phyloP scores from a whole-genome alignment of 2,329 filamentous ascomycete genomes.

The Aspergillus sp. region DNA sequence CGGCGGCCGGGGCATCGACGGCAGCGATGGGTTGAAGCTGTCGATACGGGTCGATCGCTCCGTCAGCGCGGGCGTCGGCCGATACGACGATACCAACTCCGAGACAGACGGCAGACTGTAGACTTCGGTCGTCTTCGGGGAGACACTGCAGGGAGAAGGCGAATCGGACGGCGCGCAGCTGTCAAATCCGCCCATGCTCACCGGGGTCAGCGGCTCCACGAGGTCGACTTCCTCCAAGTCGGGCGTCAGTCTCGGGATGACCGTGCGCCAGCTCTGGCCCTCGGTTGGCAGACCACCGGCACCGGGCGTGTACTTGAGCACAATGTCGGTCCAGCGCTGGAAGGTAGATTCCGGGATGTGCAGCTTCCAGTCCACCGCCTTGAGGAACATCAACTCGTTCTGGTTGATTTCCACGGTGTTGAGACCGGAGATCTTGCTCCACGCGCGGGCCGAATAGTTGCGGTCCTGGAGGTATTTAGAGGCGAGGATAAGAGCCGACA shows the following conservation, averaged over 20 bases:
- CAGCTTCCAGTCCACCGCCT: conserved; percentile 88
- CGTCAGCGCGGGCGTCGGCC: conserved; percentile 44
- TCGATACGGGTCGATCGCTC: conserved; percentile 49
- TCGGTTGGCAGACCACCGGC: conserved; percentile 40
- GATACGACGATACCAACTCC: conserved; percentile 31
- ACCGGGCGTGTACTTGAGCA: conserved; percentile 75
- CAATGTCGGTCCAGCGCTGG: conserved; percentile 89
- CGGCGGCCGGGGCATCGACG: conserved; percentile 53
- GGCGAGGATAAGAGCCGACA: conserved; percentile 88
- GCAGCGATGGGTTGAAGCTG: conserved; percentile 44
- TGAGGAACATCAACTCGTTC: conserved; percentile 89
- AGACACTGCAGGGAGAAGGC: conserved; percentile 27
- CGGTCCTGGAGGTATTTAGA: conserved; percentile 98
- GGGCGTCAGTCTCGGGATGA: conserved; percentile 57
- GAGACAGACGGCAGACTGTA: conserved; percentile 19
- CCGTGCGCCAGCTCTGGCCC: conserved; percentile 40
- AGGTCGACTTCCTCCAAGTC: conserved; percentile 51
- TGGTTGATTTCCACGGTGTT: conserved; percentile 92
- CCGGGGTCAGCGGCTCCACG: conserved; percentile 28
- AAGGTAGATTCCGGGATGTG: conserved; percentile 89
- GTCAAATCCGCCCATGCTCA: conserved; percentile 25
- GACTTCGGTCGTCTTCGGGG: conserved; percentile 18
- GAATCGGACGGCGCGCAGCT: conserved; percentile 23
- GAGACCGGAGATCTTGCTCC: conserved; percentile 99
- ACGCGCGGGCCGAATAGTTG: conserved; percentile 94